These are phyloP conservation scores for Leccinum boreale DNA, from an alignment of 768 basidiomycete genomes.

Conservation along the genomic window DNA sequence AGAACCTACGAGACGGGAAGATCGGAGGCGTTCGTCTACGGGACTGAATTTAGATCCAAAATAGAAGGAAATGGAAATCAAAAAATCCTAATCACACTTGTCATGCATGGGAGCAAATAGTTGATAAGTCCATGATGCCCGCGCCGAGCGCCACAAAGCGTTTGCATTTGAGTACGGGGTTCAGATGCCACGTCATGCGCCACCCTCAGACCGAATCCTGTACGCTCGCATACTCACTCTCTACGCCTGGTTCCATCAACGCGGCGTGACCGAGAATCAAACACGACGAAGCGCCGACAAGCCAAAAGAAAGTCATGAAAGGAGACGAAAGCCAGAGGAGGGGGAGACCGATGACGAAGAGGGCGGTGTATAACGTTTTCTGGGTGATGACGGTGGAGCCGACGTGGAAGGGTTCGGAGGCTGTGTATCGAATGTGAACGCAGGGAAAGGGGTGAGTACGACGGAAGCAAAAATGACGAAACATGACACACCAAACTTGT, in stretches of 20 bases:
- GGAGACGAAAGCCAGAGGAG: conserved; percentile 79
- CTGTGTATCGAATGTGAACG: conserved; percentile 35
- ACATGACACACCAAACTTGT: conserved; percentile 69
- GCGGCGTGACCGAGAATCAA: conserved; percentile 85
- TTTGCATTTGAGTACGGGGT: background rate
- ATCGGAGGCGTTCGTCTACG: background rate
- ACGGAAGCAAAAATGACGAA: background rate
- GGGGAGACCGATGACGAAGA: conserved; percentile 91
- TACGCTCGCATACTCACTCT: conserved; percentile 87
- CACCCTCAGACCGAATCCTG: conserved; percentile 50
- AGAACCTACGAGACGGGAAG: background rate
- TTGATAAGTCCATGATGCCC: background rate
- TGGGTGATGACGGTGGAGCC: conserved; percentile 83
- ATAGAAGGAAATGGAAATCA: background rate
- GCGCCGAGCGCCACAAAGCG: background rate
- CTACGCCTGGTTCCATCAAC: conserved; percentile 90
- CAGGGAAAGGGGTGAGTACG: background rate
- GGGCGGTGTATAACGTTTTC: conserved; percentile 80
- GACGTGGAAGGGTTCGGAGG: conserved; percentile 80
- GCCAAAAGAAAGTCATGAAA: conserved; percentile 87
- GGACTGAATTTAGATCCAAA: background rate
- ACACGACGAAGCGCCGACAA: conserved; percentile 82
- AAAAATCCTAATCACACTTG: background rate
- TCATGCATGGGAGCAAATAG: background rate
- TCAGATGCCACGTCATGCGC: background rate